Conservation (phyloP, 2,329 filamentous ascomycete genomes). For the Botrytis aclada region DNA sequence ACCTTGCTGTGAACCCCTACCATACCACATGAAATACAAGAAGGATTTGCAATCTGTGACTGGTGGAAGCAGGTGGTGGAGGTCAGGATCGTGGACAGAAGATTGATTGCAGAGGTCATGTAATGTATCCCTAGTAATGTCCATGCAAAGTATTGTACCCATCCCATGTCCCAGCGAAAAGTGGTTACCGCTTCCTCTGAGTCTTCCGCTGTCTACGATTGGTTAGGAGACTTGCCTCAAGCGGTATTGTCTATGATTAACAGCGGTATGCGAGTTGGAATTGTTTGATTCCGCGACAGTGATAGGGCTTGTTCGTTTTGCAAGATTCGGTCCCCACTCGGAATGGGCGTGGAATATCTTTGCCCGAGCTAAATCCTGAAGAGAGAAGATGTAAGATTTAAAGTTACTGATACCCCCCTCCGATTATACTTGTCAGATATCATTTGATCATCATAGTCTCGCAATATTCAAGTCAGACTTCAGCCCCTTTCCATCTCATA, state of each 20-base stretch:
- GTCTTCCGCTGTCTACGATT: conserved; percentile 21
- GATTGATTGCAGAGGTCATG: conserved; percentile 10
- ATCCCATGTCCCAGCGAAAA: not conserved
- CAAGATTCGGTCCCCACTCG: conserved; percentile 17
- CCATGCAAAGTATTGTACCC: conserved; percentile 11
- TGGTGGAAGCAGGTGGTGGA: conserved; percentile 8
- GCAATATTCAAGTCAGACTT: not conserved
- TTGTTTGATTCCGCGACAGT: conserved; percentile 21
- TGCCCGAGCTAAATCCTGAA: conserved; percentile 7
- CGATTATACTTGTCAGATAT: not conserved
- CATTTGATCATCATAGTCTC: conserved; percentile 1
- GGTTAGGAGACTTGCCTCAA: conserved; percentile 25
- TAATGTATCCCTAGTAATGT: conserved; percentile 2
- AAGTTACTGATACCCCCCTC: conserved; percentile 6
- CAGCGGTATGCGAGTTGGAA: conserved; percentile 26
- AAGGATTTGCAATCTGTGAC: not conserved
- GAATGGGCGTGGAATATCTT: conserved; percentile 13
- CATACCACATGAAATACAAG: not conserved
- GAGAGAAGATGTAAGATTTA: conserved; percentile 16
- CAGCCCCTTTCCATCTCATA: not conserved
- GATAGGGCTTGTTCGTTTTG: conserved; percentile 13
- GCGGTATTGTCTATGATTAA: conserved; percentile 20
- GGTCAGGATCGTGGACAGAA: conserved; percentile 2
- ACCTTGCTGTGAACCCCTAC: conserved; percentile 5
- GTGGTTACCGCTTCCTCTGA: conserved; percentile 16